Base-by-base conservation (phyloP, 345 rosid genomes). In the Populus simonii region DNA sequence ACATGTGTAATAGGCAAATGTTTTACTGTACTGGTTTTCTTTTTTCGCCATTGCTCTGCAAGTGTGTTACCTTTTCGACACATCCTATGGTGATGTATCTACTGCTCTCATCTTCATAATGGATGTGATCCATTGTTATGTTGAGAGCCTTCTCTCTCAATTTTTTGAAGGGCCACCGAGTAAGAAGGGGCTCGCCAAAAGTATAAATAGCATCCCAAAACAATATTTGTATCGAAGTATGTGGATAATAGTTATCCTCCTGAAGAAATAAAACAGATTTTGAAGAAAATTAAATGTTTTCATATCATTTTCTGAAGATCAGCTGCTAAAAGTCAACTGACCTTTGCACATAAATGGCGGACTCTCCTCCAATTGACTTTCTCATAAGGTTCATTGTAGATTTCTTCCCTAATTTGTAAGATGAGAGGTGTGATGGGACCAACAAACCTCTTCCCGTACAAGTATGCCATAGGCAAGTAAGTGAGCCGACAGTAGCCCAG, bases 101-200 rank as follows among this genome's bases (percentile, higher is more conserved):
- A 29, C 86, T 84, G 33, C 76, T 84, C 43, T 78, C 82, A 39
- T 84, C 86, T 84, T 84, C 86, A 69, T 77, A 77, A 22, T 77
- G 80, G 11, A 78, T 78, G 61, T 78, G 76, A 22, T 78, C 61
- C 76, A 78, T 78, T 16, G 81, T 78, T 10, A 17, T 43, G 25
- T 78, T n/a, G 23, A 78, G 72, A 72, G 76, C 72, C 39, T 39
- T 78, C 51, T 73, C 61, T 39, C 79, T 76, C 65, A 76, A 18
- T 22, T 76, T 76, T 55, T 69, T 76, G 53, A 76, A 27, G 10
- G 81, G 81, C 81, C 81, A 78, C 11, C 59, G 20, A 0, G 67
- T 78, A 4, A 78, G 65, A 23, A 76, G 1, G 23, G 77, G 77
- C 43, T 72, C 81, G 3, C n/a, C n/a, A 2, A 62, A 35, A 12